phyloP scores from a whole-genome alignment of 2,329 filamentous ascomycete genomes.

The Botryotinia convoluta region DNA sequence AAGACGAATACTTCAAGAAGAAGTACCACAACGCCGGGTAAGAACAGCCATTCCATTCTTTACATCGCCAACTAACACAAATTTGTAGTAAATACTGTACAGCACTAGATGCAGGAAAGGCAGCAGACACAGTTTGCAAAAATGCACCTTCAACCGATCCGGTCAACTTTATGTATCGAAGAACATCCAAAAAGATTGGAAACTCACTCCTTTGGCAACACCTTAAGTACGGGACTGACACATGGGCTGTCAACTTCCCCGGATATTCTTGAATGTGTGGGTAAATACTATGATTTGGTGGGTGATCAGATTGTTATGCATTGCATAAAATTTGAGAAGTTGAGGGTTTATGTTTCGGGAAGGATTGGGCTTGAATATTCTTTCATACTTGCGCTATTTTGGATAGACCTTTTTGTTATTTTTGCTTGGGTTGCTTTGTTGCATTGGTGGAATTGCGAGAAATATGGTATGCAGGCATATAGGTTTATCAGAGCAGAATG shows the following conservation, averaged over 20 bases:
- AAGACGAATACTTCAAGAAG: constrained; percentile 11
- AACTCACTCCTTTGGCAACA: constrained; percentile 18
- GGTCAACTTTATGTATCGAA: constrained; percentile 18
- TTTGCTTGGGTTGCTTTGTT: background rate
- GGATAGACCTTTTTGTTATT: background rate
- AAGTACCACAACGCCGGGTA: constrained; percentile 5
- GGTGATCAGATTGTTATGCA: background rate
- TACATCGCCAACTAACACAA: background rate
- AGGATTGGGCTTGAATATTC: background rate
- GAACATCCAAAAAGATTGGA: constrained; percentile 13
- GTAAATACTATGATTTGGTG: background rate
- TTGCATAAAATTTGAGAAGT: background rate
- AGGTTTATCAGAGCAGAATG: background rate
- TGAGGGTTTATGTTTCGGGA: background rate
- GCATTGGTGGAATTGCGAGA: background rate
- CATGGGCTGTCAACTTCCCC: constrained; percentile 15
- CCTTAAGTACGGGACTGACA: constrained; percentile 14
- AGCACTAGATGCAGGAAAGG: background rate
- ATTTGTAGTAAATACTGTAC: constrained; percentile 3
- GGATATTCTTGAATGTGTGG: background rate
- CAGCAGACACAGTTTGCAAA: constrained; percentile 11
- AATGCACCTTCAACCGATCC: background rate
- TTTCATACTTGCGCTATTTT: background rate
- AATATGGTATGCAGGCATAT: background rate
- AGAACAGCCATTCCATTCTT: background rate